Evolutionary conservation across 495 filamentous ascomycete species (phyloP), one percentile per base, ranked within the genome.

Genomic region (Aspergillus cavernicola): DNA sequence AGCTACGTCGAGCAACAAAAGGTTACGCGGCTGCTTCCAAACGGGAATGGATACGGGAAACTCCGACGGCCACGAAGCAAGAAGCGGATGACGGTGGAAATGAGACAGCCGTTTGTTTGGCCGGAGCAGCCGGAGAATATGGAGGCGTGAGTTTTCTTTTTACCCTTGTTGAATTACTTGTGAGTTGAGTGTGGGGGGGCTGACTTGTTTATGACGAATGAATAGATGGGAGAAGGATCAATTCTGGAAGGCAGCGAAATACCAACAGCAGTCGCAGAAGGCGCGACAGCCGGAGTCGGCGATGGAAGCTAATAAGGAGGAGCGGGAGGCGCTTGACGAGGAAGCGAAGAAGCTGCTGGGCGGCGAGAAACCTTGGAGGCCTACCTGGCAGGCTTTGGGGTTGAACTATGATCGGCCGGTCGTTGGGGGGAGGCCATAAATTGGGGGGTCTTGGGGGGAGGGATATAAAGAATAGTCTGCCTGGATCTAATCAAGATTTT

Each of bases 21-120:
- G 42, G 75, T 88, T 24, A 68, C 68, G 46, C 78, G 73, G 11
- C 39, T 69, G 9, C 58, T 56, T 15, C 59, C 44, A 47, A 56
- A 72, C 44, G 73, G 72, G 42, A 78, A 74, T 55, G 66, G 70
- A 7, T 65, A 71, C 12, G 69, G 66, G 48, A 60, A 66, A 37
- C 59, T 69, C 57, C 71, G 81, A 40, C 80, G 90, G 20, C 86
- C 88, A 22, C 69, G 75, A 50, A 74, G 82, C 29, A 77, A 84
- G 56, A 97, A 97, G 82, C 87, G 81, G 67, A 97, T 97, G 92
- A 90, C 86, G 23, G 88, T 91, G 41, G 86, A 95, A 75, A 79
- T 97, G 74, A 79, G 74, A 29, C 68, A 82, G 76, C 88, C 90
- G 32, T 96, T 97, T 77, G 81, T 85, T 52, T 96, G 87, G 84